A percentile compares a stretch with the other conserved stretches of the same genome.
Evolutionary conservation across 345 rosid species (phyloP).

Genomic region (Gossypium rotundifolium): DNA sequence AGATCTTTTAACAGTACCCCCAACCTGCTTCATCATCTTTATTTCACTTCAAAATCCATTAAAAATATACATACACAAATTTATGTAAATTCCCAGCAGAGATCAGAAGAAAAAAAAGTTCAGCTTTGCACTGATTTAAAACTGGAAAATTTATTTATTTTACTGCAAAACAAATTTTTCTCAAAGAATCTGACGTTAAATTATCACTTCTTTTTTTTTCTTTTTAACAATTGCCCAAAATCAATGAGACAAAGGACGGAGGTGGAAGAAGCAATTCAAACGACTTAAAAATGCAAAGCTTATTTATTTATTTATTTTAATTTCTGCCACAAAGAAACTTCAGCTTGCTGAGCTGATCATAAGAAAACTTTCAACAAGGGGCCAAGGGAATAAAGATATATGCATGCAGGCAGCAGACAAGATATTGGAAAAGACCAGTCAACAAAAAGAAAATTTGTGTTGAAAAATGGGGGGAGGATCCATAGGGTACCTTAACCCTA

Average conservation of each 20-base stretch:
- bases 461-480: not conserved
- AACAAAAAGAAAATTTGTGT: not conserved
- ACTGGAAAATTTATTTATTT: constrained; percentile 1
- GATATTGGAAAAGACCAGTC: constrained; percentile 17
- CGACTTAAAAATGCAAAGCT: constrained; percentile 10
- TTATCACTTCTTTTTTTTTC: not conserved
- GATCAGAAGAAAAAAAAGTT: not conserved
- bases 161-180: not conserved
- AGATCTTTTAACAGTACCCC: not conserved
- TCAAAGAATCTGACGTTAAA: not conserved
- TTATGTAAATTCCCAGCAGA: not conserved
- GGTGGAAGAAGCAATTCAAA: constrained; percentile 4
- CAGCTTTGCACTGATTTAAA: not conserved
- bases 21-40: not conserved
- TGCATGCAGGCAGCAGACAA: constrained; percentile 3
- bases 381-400: constrained; percentile 7
- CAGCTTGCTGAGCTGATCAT: constrained; percentile 1
- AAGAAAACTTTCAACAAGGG: not conserved
- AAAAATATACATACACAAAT: not conserved
- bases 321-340: constrained; percentile 3
- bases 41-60: not conserved
- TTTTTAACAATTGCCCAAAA: not conserved
- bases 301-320: too few relatives aligned
- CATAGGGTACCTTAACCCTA: not conserved
- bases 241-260: not conserved